These are phyloP conservation scores for Seminavis robusta DNA, from an alignment of 108 stramenopile species.

Conservation along the genomic window DNA sequence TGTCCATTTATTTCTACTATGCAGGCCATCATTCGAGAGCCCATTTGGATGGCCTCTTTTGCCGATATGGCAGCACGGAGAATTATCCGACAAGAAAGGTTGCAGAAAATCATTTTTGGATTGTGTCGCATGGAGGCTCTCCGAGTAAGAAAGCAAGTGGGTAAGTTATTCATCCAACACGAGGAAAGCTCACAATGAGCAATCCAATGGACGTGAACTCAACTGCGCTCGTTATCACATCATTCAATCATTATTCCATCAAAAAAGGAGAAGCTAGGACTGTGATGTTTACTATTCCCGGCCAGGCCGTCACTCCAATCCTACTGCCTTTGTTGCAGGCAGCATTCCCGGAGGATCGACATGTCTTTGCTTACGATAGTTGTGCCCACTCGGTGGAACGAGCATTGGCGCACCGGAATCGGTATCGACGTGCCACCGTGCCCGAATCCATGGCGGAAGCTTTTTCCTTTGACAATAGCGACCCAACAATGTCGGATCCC, in stretches of 20 bases:
- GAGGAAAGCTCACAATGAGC: slow-evolving; percentile 1
- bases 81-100: slow-evolving; percentile 12
- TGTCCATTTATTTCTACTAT: too few species aligned
- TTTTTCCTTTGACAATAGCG: neutral
- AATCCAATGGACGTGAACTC: too few species aligned
- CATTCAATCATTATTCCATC: too few species aligned
- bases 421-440: neutral
- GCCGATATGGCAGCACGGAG: slow-evolving; percentile 37
- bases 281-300: slow-evolving; percentile 63
- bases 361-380: slow-evolving; percentile 78
- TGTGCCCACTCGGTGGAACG: slow-evolving; percentile 49
- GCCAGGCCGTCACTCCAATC: slow-evolving; percentile 50
- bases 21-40: slow-evolving; percentile 32
- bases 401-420: slow-evolving; percentile 15
- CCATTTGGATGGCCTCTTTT: slow-evolving; percentile 71
- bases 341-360: slow-evolving; percentile 75
- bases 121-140: slow-evolving; percentile 76
- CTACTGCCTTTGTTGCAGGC: slow-evolving; percentile 69
- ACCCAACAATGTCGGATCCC: slow-evolving; percentile 13
- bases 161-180: neutral
- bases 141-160: slow-evolving; percentile 33
- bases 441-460: slow-evolving; percentile 3
- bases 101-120: slow-evolving; percentile 63
- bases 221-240: too few species aligned
- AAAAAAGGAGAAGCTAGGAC: slow-evolving; percentile 50